A percentile compares a stretch with the other conserved stretches of the same genome.
Conservation (phyloP, 306 rosid species). For the Mimosa bimucronata region DNA sequence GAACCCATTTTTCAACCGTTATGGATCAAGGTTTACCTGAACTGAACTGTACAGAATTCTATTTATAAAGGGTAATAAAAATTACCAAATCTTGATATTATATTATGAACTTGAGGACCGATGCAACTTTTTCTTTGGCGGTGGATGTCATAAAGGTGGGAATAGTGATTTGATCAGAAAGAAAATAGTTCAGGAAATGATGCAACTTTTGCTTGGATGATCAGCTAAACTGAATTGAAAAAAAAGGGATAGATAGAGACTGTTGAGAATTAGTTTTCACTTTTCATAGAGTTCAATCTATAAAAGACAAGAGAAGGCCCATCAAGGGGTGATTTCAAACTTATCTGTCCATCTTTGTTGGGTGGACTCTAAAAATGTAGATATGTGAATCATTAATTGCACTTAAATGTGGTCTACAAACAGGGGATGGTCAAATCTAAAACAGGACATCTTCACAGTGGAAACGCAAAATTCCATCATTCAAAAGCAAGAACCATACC, state of each 20-base stretch:
- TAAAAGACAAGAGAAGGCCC: slow-evolving; percentile 33
- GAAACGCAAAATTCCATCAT: slow-evolving; percentile 35
- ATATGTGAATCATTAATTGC: slow-evolving; percentile 14
- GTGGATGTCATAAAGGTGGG: neutral
- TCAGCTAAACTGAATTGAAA: neutral
- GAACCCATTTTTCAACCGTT: neutral
- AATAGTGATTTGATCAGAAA: neutral
- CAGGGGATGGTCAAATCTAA: slow-evolving; percentile 44
- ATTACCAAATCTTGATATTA: neutral
- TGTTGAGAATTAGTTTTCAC: slow-evolving; percentile 22
- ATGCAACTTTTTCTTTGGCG: neutral
- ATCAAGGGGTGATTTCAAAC: slow-evolving; percentile 29
- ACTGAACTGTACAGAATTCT: neutral
- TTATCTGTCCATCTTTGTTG: slow-evolving; percentile 16
- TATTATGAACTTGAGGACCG: neutral
- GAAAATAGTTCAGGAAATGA: neutral
- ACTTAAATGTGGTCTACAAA: slow-evolving; percentile 44
- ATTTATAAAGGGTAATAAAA: neutral
- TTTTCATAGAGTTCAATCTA: slow-evolving; percentile 33
- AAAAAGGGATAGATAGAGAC: slow-evolving; percentile 18
- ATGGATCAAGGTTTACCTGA: neutral
- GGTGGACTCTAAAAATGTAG: slow-evolving; percentile 22
- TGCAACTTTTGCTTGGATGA: slow-evolving; percentile 3
- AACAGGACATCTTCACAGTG: slow-evolving; percentile 31
- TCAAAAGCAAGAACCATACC: slow-evolving; percentile 27